A percentile compares a stretch with the other conserved stretches of the same genome.
Evolutionary conservation across 108 stramenopile genomes (phyloP).

Genomic region (Pseudonitzschia multistriata): DNA sequence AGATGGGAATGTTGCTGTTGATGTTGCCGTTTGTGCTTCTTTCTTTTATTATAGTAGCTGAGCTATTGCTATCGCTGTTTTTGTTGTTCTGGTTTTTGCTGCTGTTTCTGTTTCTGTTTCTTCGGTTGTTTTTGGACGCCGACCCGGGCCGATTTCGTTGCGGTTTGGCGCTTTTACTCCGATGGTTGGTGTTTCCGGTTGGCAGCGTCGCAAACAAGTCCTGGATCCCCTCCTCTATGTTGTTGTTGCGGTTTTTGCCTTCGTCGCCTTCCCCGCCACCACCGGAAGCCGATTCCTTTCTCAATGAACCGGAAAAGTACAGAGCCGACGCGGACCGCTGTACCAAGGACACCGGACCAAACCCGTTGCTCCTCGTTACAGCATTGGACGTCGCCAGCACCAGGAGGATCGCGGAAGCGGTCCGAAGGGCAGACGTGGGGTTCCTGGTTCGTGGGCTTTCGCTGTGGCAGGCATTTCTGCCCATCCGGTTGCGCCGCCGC

Average conservation of each 20-base stretch:
- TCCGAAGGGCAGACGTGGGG: neutral
- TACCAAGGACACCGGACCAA: neutral
- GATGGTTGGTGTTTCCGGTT: neutral
- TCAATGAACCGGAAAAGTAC: neutral
- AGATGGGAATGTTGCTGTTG: neutral
- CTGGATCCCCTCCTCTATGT: neutral
- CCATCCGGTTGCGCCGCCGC: neutral
- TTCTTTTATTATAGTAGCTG: neutral
- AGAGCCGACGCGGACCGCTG: neutral
- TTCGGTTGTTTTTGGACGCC: neutral
- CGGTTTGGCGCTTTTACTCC: neutral
- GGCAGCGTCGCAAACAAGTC: neutral
- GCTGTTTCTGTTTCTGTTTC: neutral
- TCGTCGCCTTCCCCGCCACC: neutral
- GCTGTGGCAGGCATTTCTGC: neutral
- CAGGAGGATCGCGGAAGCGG: conserved; percentile 5
- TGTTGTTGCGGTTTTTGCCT: neutral
- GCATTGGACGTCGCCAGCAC: neutral
- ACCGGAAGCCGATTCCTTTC: neutral
- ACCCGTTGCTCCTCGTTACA: neutral
- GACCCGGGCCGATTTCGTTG: neutral
- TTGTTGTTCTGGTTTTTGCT: conserved; percentile 4
- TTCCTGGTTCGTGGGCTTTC: neutral
- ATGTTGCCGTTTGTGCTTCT: conserved; percentile 14
- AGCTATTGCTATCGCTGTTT: neutral